A percentile compares a stretch with the other conserved stretches of the same genome.
phyloP scores from a whole-genome alignment of 176 grass and related monocot genomes.

The Elaeis guineensis region DNA sequence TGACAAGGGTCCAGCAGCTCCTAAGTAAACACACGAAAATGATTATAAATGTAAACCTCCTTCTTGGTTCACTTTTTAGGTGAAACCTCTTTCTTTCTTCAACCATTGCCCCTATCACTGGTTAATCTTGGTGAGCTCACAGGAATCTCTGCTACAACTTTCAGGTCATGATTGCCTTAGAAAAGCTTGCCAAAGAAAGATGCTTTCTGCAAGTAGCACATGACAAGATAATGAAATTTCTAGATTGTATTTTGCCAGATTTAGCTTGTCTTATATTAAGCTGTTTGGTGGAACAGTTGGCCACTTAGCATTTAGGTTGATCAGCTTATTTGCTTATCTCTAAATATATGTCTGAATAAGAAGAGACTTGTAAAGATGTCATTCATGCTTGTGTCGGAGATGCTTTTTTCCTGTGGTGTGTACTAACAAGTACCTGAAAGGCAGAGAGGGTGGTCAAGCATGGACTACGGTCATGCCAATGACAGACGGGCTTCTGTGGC shows the following conservation, averaged over 20 bases:
- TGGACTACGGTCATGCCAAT: constrained; percentile 15
- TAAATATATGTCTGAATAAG: no score
- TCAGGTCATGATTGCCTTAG: constrained; percentile 10
- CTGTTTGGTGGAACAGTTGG: neutral
- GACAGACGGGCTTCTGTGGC: neutral
- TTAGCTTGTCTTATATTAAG: neutral
- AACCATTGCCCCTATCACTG: neutral
- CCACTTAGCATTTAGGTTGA: no score
- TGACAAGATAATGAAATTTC: neutral
- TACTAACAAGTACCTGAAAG: constrained; percentile 13
- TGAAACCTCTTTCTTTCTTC: no score
- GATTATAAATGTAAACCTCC: neutral
- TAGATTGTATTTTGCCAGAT: no score
- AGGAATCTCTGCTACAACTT: constrained; percentile 7
- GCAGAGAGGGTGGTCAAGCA: neutral
- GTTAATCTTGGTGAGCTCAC: constrained; percentile 4
- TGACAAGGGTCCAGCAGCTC: constrained; percentile 13
- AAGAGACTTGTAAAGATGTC: neutral
- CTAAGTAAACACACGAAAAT: constrained; percentile 7
- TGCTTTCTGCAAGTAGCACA: neutral
- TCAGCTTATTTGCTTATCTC: no score
- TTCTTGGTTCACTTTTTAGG: neutral
- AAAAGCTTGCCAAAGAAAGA: neutral
- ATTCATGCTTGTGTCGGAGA: constrained; percentile 11
- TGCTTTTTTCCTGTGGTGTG: constrained; percentile 10